A percentile compares a stretch with the other conserved stretches of the same genome.
phyloP scores from a whole-genome alignment of 139 green algal species.

The Dunaliella sp. region DNA sequence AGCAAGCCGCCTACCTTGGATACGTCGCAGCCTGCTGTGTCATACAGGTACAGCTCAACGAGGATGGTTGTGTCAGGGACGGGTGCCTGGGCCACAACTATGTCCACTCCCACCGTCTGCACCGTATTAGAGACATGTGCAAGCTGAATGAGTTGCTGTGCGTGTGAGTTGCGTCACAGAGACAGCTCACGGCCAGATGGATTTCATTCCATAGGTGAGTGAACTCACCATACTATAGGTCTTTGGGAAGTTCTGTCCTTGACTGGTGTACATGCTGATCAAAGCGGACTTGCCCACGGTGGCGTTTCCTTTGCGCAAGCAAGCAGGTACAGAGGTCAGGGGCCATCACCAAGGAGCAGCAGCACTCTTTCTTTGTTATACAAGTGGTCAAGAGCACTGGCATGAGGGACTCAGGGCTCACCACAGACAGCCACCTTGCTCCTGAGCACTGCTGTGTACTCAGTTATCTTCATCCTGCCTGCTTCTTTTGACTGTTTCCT shows the following conservation, averaged over 20 bases:
- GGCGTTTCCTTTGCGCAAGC: constrained; percentile 43
- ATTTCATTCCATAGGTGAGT: background rate
- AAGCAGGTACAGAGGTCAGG: too few relatives aligned
- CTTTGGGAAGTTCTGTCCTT: constrained; percentile 41
- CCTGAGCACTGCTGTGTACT: constrained; percentile 34
- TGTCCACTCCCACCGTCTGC: constrained; percentile 39
- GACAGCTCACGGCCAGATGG: background rate
- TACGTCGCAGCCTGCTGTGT: constrained; percentile 33
- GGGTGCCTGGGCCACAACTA: constrained; percentile 24
- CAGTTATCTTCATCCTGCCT: constrained; percentile 30
- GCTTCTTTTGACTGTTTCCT: too few relatives aligned
- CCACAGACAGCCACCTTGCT: constrained; percentile 51
- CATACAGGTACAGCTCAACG: constrained; percentile 41
- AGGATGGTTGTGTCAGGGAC: constrained; percentile 36
- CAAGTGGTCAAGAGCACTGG: background rate
- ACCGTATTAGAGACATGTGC: background rate
- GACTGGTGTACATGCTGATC: constrained; percentile 44
- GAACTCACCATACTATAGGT: constrained; percentile 38
- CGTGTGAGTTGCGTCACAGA: background rate
- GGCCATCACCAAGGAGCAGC: background rate
- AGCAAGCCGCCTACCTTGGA: background rate
- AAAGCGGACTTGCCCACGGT: constrained; percentile 39
- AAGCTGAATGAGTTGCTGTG: background rate
- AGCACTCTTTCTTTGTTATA: background rate
- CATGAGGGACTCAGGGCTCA: constrained; percentile 6